Percentiles rank a stretch among this genome's conserved stretches.
Evolutionary conservation across 805 yeast genomes (phyloP).

Genomic region (Priceomyces medius): DNA sequence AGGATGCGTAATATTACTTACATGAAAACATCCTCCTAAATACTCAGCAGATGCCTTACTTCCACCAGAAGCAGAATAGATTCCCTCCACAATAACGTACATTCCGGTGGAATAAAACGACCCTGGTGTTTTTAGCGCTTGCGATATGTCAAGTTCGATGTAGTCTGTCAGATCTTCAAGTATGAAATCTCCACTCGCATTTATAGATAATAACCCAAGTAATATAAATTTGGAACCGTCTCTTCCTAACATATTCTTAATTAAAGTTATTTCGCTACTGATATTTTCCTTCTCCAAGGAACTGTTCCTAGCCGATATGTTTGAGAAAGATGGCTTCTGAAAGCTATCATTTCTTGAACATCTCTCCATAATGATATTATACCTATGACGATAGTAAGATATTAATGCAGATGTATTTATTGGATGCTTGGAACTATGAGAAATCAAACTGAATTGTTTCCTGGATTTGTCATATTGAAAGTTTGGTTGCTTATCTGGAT

Average conservation of each 20-base stretch:
- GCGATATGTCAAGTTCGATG: conserved; percentile 64
- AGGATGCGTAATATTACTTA: conserved; percentile 78
- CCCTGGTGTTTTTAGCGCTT: conserved; percentile 60
- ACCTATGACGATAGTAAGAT: conserved; percentile 52
- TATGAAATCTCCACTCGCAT: conserved; percentile 65
- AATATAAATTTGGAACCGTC: conserved; percentile 73
- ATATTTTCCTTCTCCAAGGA: conserved; percentile 12
- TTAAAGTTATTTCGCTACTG: conserved; percentile 54
- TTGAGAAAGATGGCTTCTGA: conserved; percentile 48
- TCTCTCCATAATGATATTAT: conserved; percentile 64
- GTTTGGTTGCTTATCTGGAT: conserved; percentile 62
- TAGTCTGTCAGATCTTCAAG: conserved; percentile 80
- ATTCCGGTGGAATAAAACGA: conserved; percentile 73
- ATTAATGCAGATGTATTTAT: conserved; percentile 24
- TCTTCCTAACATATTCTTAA: conserved; percentile 84
- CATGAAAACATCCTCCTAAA: conserved; percentile 58
- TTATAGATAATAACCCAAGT: conserved; percentile 70
- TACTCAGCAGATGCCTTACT: conserved; percentile 27
- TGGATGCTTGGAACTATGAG: conserved; percentile 9
- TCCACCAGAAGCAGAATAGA: conserved; percentile 66
- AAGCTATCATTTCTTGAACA: conserved; percentile 74
- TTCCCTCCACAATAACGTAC: conserved; percentile 80
- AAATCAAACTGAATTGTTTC: conserved; percentile 56
- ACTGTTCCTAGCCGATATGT: conserved; percentile 44
- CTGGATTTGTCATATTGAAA: conserved; percentile 60